Base-by-base conservation (phyloP, 2,329 filamentous ascomycete genomes). In the Aspergillus ruber region DNA sequence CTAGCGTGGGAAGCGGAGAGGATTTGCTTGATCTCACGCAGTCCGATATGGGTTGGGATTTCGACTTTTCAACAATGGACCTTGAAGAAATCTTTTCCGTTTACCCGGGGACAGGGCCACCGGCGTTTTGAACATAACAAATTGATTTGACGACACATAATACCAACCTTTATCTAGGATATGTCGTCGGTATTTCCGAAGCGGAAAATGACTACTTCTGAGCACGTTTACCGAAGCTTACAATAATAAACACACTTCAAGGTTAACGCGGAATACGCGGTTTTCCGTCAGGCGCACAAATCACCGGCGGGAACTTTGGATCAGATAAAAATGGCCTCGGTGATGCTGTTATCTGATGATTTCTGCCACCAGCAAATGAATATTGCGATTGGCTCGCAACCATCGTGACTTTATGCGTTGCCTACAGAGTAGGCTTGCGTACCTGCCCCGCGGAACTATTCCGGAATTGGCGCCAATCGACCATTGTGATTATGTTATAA, bases 41-140 rank as follows among this genome's bases (percentile, higher is more conserved):
- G 50, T 61, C 63, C 2, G 65, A 69, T 43, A 64, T 68, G 59
- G 66, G 63, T 4, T 70, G 66, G 66, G 58, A 69, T 43, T 66
- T 70, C 48, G 64, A 69, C 36, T 68, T 69, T 43, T 69, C 66
- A 2, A 68, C 66, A 1, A 68, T 70, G 65, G 67, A 70, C 43
- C 49, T 69, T 5, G 67, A 69, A 27, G 59, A 64, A 0, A 69
- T 70, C 33, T 63, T 69, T 42, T 70, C 67, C 3, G 50, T 67
- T 13, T 59, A 67, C 48, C 62, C 62, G 6, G 50, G 53, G 6
- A 50, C 56, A 23, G 54, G 57, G 15, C 17, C 18, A 18, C 36
- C 36, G 9, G 36, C 7, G 5, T 10, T 18, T 10, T 39, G 36
- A 39, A 18, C 25, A 29, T 29, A 39, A 20, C 17, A 39, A 18